phyloP scores from a whole-genome alignment of 2,329 filamentous ascomycete species.

The Fusarium brachygibbosum region DNA sequence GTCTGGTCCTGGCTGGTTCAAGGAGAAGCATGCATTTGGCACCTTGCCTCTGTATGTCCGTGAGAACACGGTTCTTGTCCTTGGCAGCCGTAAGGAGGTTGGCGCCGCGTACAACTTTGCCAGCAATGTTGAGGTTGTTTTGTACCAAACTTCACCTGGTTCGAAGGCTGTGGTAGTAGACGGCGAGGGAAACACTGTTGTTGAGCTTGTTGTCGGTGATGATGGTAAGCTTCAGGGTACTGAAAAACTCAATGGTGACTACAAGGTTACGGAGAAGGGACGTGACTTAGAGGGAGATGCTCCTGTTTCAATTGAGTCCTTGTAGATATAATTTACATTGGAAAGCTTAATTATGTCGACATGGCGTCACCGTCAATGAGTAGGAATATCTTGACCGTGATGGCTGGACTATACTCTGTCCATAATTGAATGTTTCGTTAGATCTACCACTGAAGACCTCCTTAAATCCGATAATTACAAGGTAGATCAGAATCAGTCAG shows the following conservation, averaged over 20 bases:
- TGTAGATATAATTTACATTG: slow-evolving; percentile 19
- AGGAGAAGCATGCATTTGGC: slow-evolving; percentile 70
- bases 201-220: slow-evolving; percentile 56
- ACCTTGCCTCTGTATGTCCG: slow-evolving; percentile 71
- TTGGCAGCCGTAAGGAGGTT: slow-evolving; percentile 57
- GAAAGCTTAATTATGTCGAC: not conserved
- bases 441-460: not conserved
- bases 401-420: not conserved
- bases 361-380: not conserved
- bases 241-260: slow-evolving; percentile 57
- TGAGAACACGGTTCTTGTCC: slow-evolving; percentile 64
- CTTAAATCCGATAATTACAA: not conserved
- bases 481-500: not conserved
- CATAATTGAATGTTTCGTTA: too few relatives aligned
- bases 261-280: slow-evolving; percentile 44
- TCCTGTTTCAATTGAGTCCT: slow-evolving; percentile 45
- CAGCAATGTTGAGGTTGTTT: slow-evolving; percentile 61
- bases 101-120: slow-evolving; percentile 64
- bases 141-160: slow-evolving; percentile 60
- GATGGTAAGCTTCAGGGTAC: slow-evolving; percentile 58
- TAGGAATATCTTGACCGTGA: not conserved
- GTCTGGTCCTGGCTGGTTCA: slow-evolving; percentile 69
- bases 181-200: slow-evolving; percentile 58
- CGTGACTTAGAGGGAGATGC: slow-evolving; percentile 48
- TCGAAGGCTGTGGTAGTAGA: slow-evolving; percentile 60